Conservation (phyloP, 441 rosid genomes). For the Adansonia madagascariensis region DNA sequence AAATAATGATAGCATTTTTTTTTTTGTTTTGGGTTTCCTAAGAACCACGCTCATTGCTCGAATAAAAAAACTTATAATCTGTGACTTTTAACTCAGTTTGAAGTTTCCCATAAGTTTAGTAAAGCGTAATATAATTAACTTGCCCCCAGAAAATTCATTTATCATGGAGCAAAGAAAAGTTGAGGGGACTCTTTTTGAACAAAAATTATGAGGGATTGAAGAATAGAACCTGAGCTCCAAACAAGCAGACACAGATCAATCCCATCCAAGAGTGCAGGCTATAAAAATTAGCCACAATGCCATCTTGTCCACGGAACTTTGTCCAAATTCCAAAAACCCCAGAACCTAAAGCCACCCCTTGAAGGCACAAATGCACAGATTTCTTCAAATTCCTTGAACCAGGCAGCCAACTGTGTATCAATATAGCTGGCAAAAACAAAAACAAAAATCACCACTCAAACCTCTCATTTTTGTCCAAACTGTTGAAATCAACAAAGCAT, state of each 20-base stretch:
- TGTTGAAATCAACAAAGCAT: background rate
- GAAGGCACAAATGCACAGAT: conserved; percentile 77
- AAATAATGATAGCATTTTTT: no score
- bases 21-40: no score
- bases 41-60: no score
- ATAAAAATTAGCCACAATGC: conserved; percentile 76
- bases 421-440: conserved; percentile 57
- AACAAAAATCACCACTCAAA: conserved; percentile 2
- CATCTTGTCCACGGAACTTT: conserved; percentile 61
- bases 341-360: conserved; percentile 79
- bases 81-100: background rate
- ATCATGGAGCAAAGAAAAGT: background rate
- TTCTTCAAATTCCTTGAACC: conserved; percentile 82
- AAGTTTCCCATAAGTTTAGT: background rate
- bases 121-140: background rate
- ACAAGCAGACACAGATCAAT: conserved; percentile 73
- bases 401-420: conserved; percentile 88
- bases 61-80: no score
- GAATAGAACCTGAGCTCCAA: conserved; percentile 72
- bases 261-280: conserved; percentile 99
- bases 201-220: background rate
- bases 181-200: background rate
- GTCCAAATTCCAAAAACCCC: conserved; percentile 90
- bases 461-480: background rate
- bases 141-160: background rate